phyloP scores from a whole-genome alignment of 2,329 filamentous ascomycete genomes.

The Nemania sp. region DNA sequence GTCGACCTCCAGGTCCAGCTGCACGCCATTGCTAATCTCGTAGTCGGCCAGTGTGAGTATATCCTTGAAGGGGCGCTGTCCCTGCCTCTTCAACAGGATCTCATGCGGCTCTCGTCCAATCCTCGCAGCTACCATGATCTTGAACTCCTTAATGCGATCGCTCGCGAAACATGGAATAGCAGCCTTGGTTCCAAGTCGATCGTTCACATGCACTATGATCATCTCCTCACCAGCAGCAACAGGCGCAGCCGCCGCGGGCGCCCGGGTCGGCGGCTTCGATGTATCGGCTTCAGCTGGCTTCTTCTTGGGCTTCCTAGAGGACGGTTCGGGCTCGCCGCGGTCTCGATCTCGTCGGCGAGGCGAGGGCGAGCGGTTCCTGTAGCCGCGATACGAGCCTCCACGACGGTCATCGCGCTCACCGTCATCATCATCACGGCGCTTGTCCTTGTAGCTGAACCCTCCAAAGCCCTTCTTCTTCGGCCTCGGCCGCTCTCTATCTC shows the following conservation, averaged over 20 bases:
- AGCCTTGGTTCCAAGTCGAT: slow-evolving; percentile 93
- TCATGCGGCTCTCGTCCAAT: slow-evolving; percentile 89
- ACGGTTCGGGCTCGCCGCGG: slow-evolving; percentile 41
- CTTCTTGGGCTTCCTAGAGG: slow-evolving; percentile 36
- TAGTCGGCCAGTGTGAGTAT: slow-evolving; percentile 86
- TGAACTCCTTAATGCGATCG: slow-evolving; percentile 84
- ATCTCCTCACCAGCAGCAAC: slow-evolving; percentile 66
- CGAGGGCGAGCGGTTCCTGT: slow-evolving; percentile 49
- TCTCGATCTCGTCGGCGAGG: slow-evolving; percentile 43
- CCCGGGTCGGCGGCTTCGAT: slow-evolving; percentile 41
- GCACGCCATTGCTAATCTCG: slow-evolving; percentile 88
- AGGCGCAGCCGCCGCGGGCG: slow-evolving; percentile 32
- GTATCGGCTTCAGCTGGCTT: slow-evolving; percentile 36
- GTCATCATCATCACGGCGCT: slow-evolving; percentile 51
- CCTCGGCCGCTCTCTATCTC: slow-evolving; percentile 31
- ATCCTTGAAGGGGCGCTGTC: slow-evolving; percentile 92
- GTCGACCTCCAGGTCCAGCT: slow-evolving; percentile 64
- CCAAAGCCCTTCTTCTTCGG: slow-evolving; percentile 45
- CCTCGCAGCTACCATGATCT: slow-evolving; percentile 85
- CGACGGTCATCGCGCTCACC: slow-evolving; percentile 46
- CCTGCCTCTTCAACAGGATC: slow-evolving; percentile 89
- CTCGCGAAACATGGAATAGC: slow-evolving; percentile 86
- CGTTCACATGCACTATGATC: slow-evolving; percentile 93
- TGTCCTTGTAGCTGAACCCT: slow-evolving; percentile 64
- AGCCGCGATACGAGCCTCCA: slow-evolving; percentile 55